Percentiles rank a stretch among this genome's conserved stretches.
Evolutionary conservation across 2,329 filamentous ascomycete species (phyloP).

Genomic region (Rugonectria rugulosa): DNA sequence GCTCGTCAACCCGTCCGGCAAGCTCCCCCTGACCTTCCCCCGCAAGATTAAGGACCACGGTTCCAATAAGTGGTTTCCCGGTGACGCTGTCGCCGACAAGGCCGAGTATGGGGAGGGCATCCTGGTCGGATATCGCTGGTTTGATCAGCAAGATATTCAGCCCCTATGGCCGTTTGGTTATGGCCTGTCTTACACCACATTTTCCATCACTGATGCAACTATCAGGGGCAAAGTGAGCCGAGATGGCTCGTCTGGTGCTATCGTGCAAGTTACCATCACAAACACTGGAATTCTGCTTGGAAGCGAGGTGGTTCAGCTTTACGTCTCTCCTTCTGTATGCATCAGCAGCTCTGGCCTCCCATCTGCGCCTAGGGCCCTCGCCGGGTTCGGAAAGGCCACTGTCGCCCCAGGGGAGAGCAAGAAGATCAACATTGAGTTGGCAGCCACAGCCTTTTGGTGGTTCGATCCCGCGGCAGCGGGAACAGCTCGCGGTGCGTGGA

Average conservation of each 20-base stretch:
- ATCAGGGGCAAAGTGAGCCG: neutral
- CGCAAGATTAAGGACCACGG: neutral
- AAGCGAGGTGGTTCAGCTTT: neutral
- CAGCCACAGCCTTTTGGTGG: neutral
- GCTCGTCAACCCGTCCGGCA: neutral
- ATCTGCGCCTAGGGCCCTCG: neutral
- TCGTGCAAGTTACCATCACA: neutral
- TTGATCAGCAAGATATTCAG: neutral
- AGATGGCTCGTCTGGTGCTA: neutral
- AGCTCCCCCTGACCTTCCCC: neutral
- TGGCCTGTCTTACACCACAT: constrained; percentile 1
- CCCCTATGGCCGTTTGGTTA: constrained; percentile 4
- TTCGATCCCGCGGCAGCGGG: neutral
- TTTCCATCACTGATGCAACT: neutral
- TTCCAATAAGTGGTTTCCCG: neutral
- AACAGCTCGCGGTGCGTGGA: neutral
- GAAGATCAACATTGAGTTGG: neutral
- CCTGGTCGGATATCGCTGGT: constrained; percentile 7
- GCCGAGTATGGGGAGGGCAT: constrained; percentile 3
- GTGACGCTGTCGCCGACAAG: neutral
- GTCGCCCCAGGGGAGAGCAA: neutral
- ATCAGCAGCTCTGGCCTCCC: neutral
- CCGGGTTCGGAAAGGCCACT: neutral
- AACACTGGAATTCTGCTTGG: neutral
- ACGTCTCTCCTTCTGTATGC: neutral